A percentile compares a stretch with the other conserved stretches of the same genome.
Evolutionary conservation across 192 early-diverging fungal species (phyloP).

Genomic region (Backusella macrospora): DNA sequence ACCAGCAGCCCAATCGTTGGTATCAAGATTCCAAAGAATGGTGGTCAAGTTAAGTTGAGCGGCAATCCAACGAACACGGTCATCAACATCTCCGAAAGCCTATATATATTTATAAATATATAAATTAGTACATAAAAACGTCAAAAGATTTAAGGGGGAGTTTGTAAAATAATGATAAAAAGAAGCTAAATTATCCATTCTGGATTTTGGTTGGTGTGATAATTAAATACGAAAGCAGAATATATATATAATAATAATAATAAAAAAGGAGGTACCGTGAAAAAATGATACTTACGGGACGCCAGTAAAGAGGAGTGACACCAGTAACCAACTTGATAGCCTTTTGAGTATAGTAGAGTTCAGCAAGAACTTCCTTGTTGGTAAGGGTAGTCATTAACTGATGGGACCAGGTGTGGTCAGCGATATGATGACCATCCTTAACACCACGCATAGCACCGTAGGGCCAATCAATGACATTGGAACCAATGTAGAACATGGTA

Average conservation of each 20-base stretch:
- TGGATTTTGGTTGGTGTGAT: neutral
- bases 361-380: conserved; percentile 52
- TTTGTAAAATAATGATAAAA: neutral
- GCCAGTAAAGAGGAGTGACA: conserved; percentile 42
- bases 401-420: conserved; percentile 66
- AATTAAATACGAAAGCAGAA: neutral
- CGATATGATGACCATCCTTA: conserved; percentile 62
- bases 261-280: neutral
- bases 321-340: conserved; percentile 45
- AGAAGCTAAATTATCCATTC: neutral
- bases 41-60: conserved; percentile 46
- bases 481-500: conserved; percentile 67
- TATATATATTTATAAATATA: conserved; percentile 2
- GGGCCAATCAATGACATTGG: conserved; percentile 55
- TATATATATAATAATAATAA: conserved; percentile 2
- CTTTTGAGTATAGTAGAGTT: conserved; percentile 57
- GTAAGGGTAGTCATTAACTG: conserved; percentile 51
- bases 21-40: conserved; percentile 43
- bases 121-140: neutral
- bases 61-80: conserved; percentile 57
- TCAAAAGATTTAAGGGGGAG: neutral
- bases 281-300: conserved; percentile 32
- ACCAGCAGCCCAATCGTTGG: conserved; percentile 39
- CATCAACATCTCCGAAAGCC: conserved; percentile 61
- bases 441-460: conserved; percentile 46